phyloP scores from a whole-genome alignment of 2,329 filamentous ascomycete genomes.

The Ceratocystis papillata region DNA sequence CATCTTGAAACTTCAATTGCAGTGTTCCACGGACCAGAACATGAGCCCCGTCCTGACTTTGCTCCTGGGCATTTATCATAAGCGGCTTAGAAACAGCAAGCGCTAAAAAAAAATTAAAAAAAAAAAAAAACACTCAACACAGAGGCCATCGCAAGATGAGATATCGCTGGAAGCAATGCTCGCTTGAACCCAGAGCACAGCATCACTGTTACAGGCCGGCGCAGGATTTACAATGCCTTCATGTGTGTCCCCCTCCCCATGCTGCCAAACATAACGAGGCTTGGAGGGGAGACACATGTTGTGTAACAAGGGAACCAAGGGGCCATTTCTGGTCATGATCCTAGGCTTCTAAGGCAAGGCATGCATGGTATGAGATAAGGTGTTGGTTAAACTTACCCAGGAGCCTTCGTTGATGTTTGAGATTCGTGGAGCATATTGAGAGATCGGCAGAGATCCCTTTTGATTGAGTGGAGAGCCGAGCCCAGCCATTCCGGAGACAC shows the following conservation, averaged over 20 bases:
- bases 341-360: not conserved
- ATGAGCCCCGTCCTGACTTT: not conserved
- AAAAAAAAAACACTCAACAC: too few species aligned
- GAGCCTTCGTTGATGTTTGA: slow-evolving; percentile 69
- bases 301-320: slow-evolving; percentile 22
- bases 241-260: not conserved
- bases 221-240: not conserved
- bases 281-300: not conserved
- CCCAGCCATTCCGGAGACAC: slow-evolving; percentile 53
- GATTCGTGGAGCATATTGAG: slow-evolving; percentile 70
- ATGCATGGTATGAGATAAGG: slow-evolving; percentile 15
- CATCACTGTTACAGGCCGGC: not conserved
- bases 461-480: slow-evolving; percentile 45
- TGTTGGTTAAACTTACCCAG: slow-evolving; percentile 52
- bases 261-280: slow-evolving; percentile 12
- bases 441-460: slow-evolving; percentile 51
- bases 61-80: not conserved
- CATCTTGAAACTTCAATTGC: slow-evolving; percentile 1
- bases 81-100: not conserved
- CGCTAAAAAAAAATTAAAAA: too few species aligned
- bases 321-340: not conserved
- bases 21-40: not conserved
- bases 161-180: not conserved
- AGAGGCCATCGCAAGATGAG: too few species aligned
- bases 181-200: not conserved